Evolutionary conservation across 495 filamentous ascomycete genomes (phyloP), one percentile per base, ranked within the genome.

Genomic region (Xylaria nigripes): DNA sequence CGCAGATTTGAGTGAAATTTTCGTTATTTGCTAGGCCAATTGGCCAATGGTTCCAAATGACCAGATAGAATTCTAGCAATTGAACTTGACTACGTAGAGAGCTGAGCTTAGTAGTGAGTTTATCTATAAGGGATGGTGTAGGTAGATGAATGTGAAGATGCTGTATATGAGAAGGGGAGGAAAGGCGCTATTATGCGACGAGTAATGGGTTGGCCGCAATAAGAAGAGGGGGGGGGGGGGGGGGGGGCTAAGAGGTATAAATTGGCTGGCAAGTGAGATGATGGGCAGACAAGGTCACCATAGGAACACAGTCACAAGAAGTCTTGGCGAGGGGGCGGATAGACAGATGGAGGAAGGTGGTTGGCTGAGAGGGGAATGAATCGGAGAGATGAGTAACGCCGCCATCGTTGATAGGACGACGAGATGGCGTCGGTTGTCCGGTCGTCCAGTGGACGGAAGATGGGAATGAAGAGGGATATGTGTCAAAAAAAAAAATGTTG

Each of bases 261-360:
- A 50, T 48, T 44, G 25, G 23, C 30, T 16, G 24, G 42, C 27
- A 25, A 22, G 53, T 36, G 19, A 55, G 53, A 55, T 34, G 52
- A 55, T 45, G 41, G 13, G 13, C 27, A 27, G 23, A 48, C 53
- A 38, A 45, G 53, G 53, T 55, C 53, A 38, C 53, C n/a, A 46
- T 49, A 55, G 53, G 53, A 55, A 55, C 53, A 55, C 53, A 44
- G 53, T 55, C 53, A 46, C 53, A 55, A 50, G 38, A 50, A n/a
- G 15, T 32, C 45, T 45, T 55, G 32, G 52, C 34, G 45, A 30
- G 53, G 45, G 38, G 19, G 18, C 16, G 18, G 40, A 50, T 36
- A 55, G 53, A 50, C 53, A 55, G 53, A 43, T 55, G 53, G 46
- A 25, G 36, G 16, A 50, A 10, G 46, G 25, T 55, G 53, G 46